A percentile compares a stretch with the other conserved stretches of the same genome.
Conservation (phyloP, 1,139 yeast genomes). For the Suhomyces taliae region DNA sequence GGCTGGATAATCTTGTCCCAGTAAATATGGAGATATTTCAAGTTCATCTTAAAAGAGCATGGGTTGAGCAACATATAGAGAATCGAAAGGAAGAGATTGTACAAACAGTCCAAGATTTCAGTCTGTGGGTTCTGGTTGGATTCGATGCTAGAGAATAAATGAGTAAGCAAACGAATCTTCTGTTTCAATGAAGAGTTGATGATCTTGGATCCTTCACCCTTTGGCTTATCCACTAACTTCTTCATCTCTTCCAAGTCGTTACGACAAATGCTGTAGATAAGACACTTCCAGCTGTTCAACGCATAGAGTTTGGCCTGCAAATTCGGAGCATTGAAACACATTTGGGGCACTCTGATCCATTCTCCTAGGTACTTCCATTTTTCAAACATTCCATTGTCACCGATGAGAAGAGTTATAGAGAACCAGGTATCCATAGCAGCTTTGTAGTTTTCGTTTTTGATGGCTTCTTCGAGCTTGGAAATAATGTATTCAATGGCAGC, state of each 20-base stretch:
- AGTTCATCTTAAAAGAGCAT: conserved; percentile 18
- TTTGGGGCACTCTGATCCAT: conserved; percentile 38
- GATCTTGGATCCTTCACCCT: conserved; percentile 8
- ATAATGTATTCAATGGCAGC: conserved; percentile 27
- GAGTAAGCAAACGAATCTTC: conserved; percentile 30
- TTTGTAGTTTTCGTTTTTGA: conserved; percentile 28
- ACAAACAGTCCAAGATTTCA: conserved; percentile 32
- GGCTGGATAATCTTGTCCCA: conserved; percentile 44
- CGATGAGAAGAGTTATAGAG: conserved; percentile 34
- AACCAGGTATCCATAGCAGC: conserved; percentile 47
- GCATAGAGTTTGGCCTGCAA: conserved; percentile 29
- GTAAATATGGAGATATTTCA: conserved; percentile 30
- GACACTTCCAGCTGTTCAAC: conserved; percentile 39
- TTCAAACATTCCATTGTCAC: conserved; percentile 29
- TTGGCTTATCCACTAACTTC: conserved; percentile 19
- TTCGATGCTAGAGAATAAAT: conserved; percentile 27
- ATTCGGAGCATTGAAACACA: conserved; percentile 29
- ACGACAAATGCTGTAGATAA: conserved; percentile 37
- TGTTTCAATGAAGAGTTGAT: conserved; percentile 24
- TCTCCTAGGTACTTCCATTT: conserved; percentile 31
- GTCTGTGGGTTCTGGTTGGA: conserved; percentile 19
- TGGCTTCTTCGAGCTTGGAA: conserved; percentile 26
- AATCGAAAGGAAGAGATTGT: conserved; percentile 32
- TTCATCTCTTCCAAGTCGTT: conserved; percentile 30
- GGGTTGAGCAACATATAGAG: conserved; percentile 35